Conservation (phyloP, 441 rosid genomes). For the Gossypium trilobum region DNA sequence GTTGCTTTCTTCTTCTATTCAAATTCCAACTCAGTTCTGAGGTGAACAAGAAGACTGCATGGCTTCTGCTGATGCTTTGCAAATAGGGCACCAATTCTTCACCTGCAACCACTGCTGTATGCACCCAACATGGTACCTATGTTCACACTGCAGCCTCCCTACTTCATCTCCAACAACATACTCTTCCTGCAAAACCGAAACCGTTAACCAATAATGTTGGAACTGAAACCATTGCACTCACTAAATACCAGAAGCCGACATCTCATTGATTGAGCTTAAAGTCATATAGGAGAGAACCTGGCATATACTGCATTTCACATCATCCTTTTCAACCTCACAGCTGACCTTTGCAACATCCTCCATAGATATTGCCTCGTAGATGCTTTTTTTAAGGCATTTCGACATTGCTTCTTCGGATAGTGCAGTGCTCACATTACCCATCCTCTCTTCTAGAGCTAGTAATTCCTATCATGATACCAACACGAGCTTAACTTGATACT, state of each 20-base stretch:
- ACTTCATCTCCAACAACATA: slow-evolving; percentile 64
- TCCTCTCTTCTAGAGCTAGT: slow-evolving; percentile 83
- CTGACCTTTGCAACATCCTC: slow-evolving; percentile 21
- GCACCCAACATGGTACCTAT: slow-evolving; percentile 59
- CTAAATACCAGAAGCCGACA: not conserved
- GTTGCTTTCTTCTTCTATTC: slow-evolving; percentile 10
- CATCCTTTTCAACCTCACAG: slow-evolving; percentile 32
- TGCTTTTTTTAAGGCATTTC: slow-evolving; percentile 53
- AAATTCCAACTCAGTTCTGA: slow-evolving; percentile 2
- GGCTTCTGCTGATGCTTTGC: slow-evolving; percentile 58
- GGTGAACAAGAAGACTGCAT: slow-evolving; percentile 17
- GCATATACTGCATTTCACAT: slow-evolving; percentile 77
- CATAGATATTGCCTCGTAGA: slow-evolving; percentile 29
- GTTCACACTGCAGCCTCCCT: slow-evolving; percentile 72
- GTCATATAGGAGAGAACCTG: slow-evolving; percentile 41
- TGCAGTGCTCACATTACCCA: slow-evolving; percentile 91
- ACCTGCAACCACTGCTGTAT: slow-evolving; percentile 72
- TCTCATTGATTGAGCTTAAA: not conserved
- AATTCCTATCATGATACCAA: slow-evolving; percentile 50
- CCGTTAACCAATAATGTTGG: not conserved
- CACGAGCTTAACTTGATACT: not conserved
- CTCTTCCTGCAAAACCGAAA: slow-evolving; percentile 59
- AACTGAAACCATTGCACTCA: not conserved
- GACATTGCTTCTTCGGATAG: slow-evolving; percentile 69
- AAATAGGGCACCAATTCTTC: slow-evolving; percentile 94